Evolutionary conservation across 2,329 filamentous ascomycete genomes (phyloP).

Genomic region (Epichloe gansuensis): DNA sequence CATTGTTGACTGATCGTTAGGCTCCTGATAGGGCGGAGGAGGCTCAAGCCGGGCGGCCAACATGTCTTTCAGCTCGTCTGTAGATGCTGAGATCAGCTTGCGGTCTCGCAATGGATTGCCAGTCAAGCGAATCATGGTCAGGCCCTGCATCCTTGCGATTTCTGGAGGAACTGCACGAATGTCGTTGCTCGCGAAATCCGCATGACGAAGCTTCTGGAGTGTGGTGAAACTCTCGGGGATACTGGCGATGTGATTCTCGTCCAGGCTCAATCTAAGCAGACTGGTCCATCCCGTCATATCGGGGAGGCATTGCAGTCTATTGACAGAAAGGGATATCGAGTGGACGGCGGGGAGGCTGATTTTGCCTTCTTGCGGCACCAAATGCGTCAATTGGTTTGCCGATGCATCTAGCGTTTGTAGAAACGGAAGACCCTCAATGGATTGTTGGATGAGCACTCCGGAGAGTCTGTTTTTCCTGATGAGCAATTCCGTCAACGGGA

Average conservation of each 20-base stretch:
- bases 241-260: slow-evolving; percentile 66
- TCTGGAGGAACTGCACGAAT: slow-evolving; percentile 63
- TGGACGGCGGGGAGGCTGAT: slow-evolving; percentile 62
- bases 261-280: slow-evolving; percentile 60
- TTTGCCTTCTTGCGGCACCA: slow-evolving; percentile 29
- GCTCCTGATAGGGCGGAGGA: slow-evolving; percentile 28
- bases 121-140: slow-evolving; percentile 63
- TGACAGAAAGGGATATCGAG: slow-evolving; percentile 66
- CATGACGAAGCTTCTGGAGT: slow-evolving; percentile 57
- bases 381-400: slow-evolving; percentile 55
- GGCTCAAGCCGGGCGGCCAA: slow-evolving; percentile 56
- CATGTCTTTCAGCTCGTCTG: slow-evolving; percentile 68
- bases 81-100: slow-evolving; percentile 69
- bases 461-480: slow-evolving; percentile 68
- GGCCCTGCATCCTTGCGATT: slow-evolving; percentile 65
- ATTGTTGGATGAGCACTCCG: slow-evolving; percentile 56
- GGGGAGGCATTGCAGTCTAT: slow-evolving; percentile 63
- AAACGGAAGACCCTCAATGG: slow-evolving; percentile 43
- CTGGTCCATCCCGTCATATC: slow-evolving; percentile 62
- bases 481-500: slow-evolving; percentile 63
- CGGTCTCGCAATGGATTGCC: slow-evolving; percentile 88
- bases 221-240: slow-evolving; percentile 66
- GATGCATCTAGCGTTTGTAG: slow-evolving; percentile 70
- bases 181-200: slow-evolving; percentile 78
- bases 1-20: slow-evolving; percentile 11